phyloP scores from a whole-genome alignment of 2,329 filamentous ascomycete genomes.

The Pseudogymnoascus sp. region DNA sequence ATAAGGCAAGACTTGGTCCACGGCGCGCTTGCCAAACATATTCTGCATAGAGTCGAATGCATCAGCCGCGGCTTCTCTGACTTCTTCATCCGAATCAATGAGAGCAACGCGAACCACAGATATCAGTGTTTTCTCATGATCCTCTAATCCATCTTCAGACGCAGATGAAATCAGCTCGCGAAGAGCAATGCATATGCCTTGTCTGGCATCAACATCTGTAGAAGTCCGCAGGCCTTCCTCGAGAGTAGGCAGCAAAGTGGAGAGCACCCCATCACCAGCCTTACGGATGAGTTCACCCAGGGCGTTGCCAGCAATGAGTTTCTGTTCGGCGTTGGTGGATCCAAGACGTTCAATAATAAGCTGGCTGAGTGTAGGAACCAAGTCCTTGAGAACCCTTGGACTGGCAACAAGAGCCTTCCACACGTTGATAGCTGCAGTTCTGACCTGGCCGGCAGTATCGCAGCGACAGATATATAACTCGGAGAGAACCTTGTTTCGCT shows the following conservation, averaged over 20 bases:
- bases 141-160: slow-evolving; percentile 78
- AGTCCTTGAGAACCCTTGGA: slow-evolving; percentile 85
- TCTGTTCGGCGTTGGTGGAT: slow-evolving; percentile 96
- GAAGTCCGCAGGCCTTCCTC: slow-evolving; percentile 85
- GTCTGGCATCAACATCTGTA: slow-evolving; percentile 84
- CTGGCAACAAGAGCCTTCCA: slow-evolving; percentile 96
- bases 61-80: slow-evolving; percentile 91
- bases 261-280: slow-evolving; percentile 86
- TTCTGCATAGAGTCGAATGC: slow-evolving; percentile 94
- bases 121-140: slow-evolving; percentile 91
- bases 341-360: slow-evolving; percentile 89
- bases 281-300: slow-evolving; percentile 95
- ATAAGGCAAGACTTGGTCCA: slow-evolving; percentile 91
- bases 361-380: slow-evolving; percentile 89
- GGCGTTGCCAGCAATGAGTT: slow-evolving; percentile 95
- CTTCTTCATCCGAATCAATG: slow-evolving; percentile 80
- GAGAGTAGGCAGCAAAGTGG: slow-evolving; percentile 79
- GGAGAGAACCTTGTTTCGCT: slow-evolving; percentile 94
- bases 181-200: slow-evolving; percentile 94
- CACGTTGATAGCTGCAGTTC: slow-evolving; percentile 79
- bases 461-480: slow-evolving; percentile 95
- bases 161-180: slow-evolving; percentile 89
- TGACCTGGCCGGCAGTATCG: slow-evolving; percentile 88
- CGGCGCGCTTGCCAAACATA: slow-evolving; percentile 84
- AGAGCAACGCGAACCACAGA: slow-evolving; percentile 88